Percentiles rank a stretch among this genome's conserved stretches.
These are phyloP conservation scores for Ophiocordyceps robertsii DNA, from an alignment of 2,329 filamentous ascomycete species.

Conservation along the genomic window DNA sequence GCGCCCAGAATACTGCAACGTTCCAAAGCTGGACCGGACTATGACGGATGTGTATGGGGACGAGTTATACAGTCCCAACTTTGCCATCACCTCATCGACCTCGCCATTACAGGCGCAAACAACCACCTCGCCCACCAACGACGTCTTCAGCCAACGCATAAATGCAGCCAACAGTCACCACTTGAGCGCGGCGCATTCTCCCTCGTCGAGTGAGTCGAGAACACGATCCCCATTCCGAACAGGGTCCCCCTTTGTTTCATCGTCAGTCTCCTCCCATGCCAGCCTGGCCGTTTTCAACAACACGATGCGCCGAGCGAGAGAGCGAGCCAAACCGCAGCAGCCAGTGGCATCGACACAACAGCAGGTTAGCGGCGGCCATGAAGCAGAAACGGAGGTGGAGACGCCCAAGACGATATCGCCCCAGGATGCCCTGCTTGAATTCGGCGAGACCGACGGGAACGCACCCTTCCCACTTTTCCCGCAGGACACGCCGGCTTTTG, in stretches of 20 bases:
- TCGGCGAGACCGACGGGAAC: conserved; percentile 60
- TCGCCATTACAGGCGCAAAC: conserved; percentile 33
- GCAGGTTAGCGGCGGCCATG: conserved; percentile 9
- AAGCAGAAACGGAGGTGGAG: conserved; percentile 24
- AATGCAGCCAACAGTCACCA: conserved; percentile 69
- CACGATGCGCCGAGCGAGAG: conserved; percentile 40
- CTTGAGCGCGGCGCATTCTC: conserved; percentile 42
- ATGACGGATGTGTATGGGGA: conserved; percentile 79
- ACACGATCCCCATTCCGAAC: conserved; percentile 74
- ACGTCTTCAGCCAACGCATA: conserved; percentile 61
- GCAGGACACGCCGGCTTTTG: conserved; percentile 35
- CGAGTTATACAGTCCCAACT: conserved; percentile 67
- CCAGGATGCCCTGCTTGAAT: conserved; percentile 81
- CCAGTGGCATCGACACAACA: conserved; percentile 35
- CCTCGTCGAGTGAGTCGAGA: conserved; percentile 35
- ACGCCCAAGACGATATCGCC: conserved; percentile 84
- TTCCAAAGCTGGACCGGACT: conserved; percentile 71
- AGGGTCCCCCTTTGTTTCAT: conserved; percentile 47
- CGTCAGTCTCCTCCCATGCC: conserved; percentile 11
- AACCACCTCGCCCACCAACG: conserved; percentile 34
- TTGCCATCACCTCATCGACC: conserved; percentile 39
- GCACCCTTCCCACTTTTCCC: conserved; percentile 63
- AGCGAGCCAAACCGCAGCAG: conserved; percentile 46
- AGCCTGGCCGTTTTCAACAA: conserved; percentile 28
- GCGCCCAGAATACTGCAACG: conserved; percentile 30